Evolutionary conservation across 495 filamentous ascomycete species (phyloP).

Genomic region (Hapsidospora chrysogenum): DNA sequence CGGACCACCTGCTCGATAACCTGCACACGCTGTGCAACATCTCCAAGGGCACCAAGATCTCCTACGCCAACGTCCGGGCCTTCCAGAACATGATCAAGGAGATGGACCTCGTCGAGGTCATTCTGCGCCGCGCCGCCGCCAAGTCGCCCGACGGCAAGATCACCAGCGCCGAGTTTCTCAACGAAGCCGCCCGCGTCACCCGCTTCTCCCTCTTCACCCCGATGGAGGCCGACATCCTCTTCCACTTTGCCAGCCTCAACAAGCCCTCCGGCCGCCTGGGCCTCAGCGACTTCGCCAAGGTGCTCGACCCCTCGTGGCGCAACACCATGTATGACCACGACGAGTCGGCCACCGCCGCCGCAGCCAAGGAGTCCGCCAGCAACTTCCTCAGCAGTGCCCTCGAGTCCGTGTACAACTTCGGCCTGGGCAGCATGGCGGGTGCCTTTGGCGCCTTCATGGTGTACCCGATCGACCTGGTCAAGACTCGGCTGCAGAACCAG

Average conservation of each 20-base stretch:
- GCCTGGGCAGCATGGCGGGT: constrained; percentile 73
- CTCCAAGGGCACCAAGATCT: constrained; percentile 78
- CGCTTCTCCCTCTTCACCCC: constrained; percentile 91
- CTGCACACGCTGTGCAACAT: constrained; percentile 92
- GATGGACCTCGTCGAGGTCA: constrained; percentile 92
- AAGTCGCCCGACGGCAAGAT: constrained; percentile 86
- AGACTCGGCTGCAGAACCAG: constrained; percentile 98
- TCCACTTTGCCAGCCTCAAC: constrained; percentile 92
- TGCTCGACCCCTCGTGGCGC: constrained; percentile 85
- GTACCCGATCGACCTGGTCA: constrained; percentile 95
- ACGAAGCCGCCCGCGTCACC: constrained; percentile 78
- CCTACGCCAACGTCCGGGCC: constrained; percentile 89
- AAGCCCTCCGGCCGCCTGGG: constrained; percentile 72
- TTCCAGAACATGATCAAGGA: constrained; percentile 94
- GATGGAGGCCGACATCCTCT: constrained; percentile 97
- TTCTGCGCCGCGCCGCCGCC: constrained; percentile 67
- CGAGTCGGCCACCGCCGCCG: constrained; percentile 24
- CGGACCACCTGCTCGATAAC: constrained; percentile 89
- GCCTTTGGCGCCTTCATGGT: constrained; percentile 98
- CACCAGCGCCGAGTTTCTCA: constrained; percentile 82
- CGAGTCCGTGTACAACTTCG: constrained; percentile 80
- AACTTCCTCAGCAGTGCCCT: constrained; percentile 41
- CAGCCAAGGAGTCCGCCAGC: constrained; percentile 22
- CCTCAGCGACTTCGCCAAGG: constrained; percentile 76
- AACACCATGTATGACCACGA: constrained; percentile 29